Percentiles rank a stretch among this genome's conserved stretches.
These are phyloP conservation scores for Xerocomellus chrysenteron DNA, from an alignment of 768 basidiomycete genomes.

Conservation along the genomic window DNA sequence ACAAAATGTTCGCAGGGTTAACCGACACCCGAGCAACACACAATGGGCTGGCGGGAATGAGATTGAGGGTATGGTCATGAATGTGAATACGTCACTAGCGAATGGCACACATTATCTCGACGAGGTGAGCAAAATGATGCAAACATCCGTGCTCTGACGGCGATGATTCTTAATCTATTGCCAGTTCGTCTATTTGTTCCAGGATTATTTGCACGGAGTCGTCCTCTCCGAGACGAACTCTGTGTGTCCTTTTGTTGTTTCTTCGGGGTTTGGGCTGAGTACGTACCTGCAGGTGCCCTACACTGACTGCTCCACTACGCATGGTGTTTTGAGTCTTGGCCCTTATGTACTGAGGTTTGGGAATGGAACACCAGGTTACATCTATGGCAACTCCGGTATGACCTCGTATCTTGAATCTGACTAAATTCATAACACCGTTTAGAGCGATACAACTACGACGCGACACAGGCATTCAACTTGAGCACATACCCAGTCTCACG, in stretches of 20 bases:
- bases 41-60: conserved; percentile 58
- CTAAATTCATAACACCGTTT: background rate
- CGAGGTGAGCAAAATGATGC: conserved; percentile 36
- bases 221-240: conserved; percentile 48
- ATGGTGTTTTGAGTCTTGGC: conserved; percentile 55
- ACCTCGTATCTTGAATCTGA: background rate
- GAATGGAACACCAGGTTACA: conserved; percentile 50
- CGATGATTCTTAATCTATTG: background rate
- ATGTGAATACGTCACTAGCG: background rate
- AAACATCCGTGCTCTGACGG: background rate
- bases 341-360: conserved; percentile 51
- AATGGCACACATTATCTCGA: conserved; percentile 30
- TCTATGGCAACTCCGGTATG: conserved; percentile 56
- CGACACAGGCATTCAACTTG: conserved; percentile 51
- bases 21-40: conserved; percentile 54
- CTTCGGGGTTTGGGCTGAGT: background rate
- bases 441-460: conserved; percentile 62
- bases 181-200: conserved; percentile 52
- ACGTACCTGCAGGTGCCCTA: conserved; percentile 45
- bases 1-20: conserved; percentile 47
- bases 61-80: conserved; percentile 42
- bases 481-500: conserved; percentile 50
- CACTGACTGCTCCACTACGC: conserved; percentile 59
- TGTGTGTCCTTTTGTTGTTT: conserved; percentile 26
- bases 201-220: conserved; percentile 49